Conservation (phyloP, 371 early-diverging fungal species). For the Mucor irregularis region DNA sequence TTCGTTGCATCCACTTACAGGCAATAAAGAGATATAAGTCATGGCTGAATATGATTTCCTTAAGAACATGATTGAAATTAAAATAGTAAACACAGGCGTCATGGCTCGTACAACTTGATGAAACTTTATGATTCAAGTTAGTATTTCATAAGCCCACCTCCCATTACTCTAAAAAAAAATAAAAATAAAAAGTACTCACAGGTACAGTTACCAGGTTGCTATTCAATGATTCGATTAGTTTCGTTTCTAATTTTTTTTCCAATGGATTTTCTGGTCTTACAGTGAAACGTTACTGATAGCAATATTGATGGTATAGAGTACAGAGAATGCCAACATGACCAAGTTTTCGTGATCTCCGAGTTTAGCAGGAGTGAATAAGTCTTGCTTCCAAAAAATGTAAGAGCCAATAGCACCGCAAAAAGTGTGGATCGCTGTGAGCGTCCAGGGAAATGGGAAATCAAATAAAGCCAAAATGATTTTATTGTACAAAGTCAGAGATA, state of each 20-base stretch:
- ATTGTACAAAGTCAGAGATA: constrained; percentile 82
- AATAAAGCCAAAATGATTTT: constrained; percentile 79
- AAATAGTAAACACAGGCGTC: constrained; percentile 81
- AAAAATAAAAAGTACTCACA: constrained; percentile 36
- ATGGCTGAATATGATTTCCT: constrained; percentile 57
- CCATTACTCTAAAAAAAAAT: background rate
- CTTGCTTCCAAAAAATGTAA: constrained; percentile 51
- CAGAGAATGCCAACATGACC: constrained; percentile 78
- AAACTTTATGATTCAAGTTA: constrained; percentile 43
- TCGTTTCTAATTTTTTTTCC: too few species aligned
- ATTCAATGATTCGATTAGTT: background rate
- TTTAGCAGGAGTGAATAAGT: constrained; percentile 60
- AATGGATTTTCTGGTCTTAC: too few species aligned
- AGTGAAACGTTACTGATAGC: constrained; percentile 86
- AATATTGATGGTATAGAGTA: constrained; percentile 90
- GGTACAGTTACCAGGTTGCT: constrained; percentile 53
- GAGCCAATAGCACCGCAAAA: constrained; percentile 72
- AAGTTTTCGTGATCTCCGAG: constrained; percentile 65
- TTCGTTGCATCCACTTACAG: constrained; percentile 37
- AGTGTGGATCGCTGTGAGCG: constrained; percentile 83
- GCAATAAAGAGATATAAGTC: constrained; percentile 65
- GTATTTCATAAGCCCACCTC: background rate
- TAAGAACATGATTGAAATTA: constrained; percentile 61
- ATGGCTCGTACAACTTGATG: constrained; percentile 91
- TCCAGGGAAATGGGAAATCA: constrained; percentile 86